Conservation (phyloP, 148 eudicot genomes). For the Diospyros lotus region DNA sequence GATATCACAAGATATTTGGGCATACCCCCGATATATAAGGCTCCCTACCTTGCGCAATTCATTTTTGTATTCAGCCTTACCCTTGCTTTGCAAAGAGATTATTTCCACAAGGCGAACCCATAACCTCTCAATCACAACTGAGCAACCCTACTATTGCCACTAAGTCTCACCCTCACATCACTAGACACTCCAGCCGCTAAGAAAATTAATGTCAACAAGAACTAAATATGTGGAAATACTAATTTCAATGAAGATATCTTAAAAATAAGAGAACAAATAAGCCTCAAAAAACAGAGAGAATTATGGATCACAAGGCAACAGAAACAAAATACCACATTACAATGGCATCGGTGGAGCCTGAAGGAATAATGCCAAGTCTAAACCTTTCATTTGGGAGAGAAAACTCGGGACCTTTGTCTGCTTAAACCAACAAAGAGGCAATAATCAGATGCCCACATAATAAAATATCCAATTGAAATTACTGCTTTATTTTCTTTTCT, state of each 20-base stretch:
- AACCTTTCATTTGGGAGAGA: slow-evolving; percentile 70
- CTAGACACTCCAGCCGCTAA: background rate
- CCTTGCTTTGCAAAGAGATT: too few species aligned
- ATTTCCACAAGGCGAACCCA: too few species aligned
- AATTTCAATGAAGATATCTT: background rate
- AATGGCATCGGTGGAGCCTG: slow-evolving; percentile 97
- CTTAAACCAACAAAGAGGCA: slow-evolving; percentile 23
- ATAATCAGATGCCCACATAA: slow-evolving; percentile 9
- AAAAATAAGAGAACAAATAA: background rate
- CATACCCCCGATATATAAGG: too few species aligned
- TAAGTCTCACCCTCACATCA: background rate
- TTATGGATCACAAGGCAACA: slow-evolving; percentile 9
- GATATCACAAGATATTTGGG: too few species aligned
- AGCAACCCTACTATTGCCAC: background rate
- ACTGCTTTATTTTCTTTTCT: background rate
- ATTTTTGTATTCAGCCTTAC: too few species aligned
- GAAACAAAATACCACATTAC: slow-evolving; percentile 70
- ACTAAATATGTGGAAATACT: background rate
- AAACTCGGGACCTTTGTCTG: slow-evolving; percentile 49
- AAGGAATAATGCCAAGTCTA: slow-evolving; percentile 90
- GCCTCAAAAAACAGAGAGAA: slow-evolving; percentile 4
- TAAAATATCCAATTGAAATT: background rate
- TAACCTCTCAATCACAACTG: background rate
- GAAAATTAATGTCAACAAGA: background rate
- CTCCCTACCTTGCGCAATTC: too few species aligned